Percentiles rank a stretch among this genome's conserved stretches.
phyloP scores from a whole-genome alignment of 352 stramenopile genomes.

The Phytophthora pinifolia region DNA sequence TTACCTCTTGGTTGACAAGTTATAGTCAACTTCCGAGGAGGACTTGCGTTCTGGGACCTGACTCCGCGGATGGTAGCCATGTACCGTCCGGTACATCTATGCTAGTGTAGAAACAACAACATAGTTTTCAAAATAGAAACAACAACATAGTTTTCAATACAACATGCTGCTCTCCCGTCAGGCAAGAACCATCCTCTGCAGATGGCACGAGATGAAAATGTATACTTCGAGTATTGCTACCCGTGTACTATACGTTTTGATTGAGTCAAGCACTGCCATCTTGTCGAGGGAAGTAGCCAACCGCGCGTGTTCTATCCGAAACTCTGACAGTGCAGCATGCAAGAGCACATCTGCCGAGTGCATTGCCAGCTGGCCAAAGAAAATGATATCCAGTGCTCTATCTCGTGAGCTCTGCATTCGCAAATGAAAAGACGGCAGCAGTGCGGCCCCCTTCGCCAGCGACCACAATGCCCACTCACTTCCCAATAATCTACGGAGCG shows the following conservation, averaged over 20 bases:
- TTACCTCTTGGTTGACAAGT: too few relatives aligned
- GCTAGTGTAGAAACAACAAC: too few relatives aligned
- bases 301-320: neutral
- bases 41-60: too few relatives aligned
- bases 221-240: too few relatives aligned
- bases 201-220: too few relatives aligned
- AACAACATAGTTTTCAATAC: too few relatives aligned
- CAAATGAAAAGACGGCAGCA: neutral
- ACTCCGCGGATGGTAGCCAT: too few relatives aligned
- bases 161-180: too few relatives aligned
- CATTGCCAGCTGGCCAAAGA: constrained; percentile 1
- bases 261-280: neutral
- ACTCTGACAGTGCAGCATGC: neutral
- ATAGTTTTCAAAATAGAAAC: too few relatives aligned
- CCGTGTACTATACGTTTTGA: neutral
- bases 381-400: constrained; percentile 3
- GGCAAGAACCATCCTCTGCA: too few relatives aligned
- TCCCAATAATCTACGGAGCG: constrained; percentile 18
- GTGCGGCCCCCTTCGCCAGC: neutral
- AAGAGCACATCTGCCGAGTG: constrained; percentile 3
- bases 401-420: neutral
- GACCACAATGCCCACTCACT: constrained; percentile 6
- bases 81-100: too few relatives aligned
- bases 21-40: too few relatives aligned
- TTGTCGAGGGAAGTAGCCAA: neutral